These are phyloP conservation scores for Dictyostelium discoideum DNA, from an alignment of 78 protist species.

Conservation along the genomic window dicty_2.7 NC_007091.3:4856501-4857000, in stretches of 20 bases:
- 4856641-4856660: conserved; percentile 32
- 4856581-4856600: conserved; percentile 54
- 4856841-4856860: not conserved
- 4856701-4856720: conserved; percentile 79
- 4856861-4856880: conserved; percentile 39
- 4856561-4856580: not conserved
- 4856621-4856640: conserved; percentile 45
- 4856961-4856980: too few species aligned
- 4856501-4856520: conserved; percentile 73
- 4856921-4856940: not conserved
- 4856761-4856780: conserved; percentile 52
- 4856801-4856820: not conserved
- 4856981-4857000: too few species aligned
- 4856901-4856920: not conserved
- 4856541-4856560: conserved; percentile 33
- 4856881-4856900: conserved; percentile 13
- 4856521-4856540: conserved; percentile 68
- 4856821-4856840: not conserved
- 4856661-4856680: conserved; percentile 30
- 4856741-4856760: conserved; percentile 40
- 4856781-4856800: conserved; percentile 32
- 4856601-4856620: conserved; percentile 53
- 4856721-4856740: conserved; percentile 59
- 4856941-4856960: not conserved
- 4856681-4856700: conserved; percentile 16